Conservation (phyloP, 768 basidiomycete genomes). For the Termitomyces eurrhizus region DNA sequence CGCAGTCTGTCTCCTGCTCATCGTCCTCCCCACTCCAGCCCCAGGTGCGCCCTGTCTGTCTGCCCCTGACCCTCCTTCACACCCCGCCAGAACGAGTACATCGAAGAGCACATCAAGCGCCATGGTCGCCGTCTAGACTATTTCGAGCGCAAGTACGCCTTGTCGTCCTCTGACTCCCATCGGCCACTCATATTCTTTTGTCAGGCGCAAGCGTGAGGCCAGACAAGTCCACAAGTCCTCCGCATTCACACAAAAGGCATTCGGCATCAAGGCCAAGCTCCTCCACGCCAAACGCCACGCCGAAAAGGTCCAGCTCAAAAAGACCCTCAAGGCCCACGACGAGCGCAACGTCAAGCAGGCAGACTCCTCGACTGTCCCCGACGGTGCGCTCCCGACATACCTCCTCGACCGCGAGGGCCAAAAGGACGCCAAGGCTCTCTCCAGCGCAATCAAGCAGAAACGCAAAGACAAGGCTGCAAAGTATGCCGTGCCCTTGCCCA, state of each 20-base stretch:
- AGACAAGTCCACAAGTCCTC: constrained; percentile 76
- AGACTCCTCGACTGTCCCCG: constrained; percentile 76
- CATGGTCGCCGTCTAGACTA: constrained; percentile 96
- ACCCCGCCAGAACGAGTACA: constrained; percentile 85
- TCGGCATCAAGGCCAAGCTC: constrained; percentile 97
- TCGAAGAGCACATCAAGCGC: constrained; percentile 97
- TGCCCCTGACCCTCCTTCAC: neutral
- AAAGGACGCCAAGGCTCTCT: constrained; percentile 95
- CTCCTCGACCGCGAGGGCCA: constrained; percentile 97
- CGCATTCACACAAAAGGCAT: constrained; percentile 85
- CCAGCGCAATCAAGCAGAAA: constrained; percentile 95
- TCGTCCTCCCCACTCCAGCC: constrained; percentile 40
- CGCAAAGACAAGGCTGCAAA: constrained; percentile 99
- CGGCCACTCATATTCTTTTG: neutral
- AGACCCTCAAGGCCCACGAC: constrained; percentile 99
- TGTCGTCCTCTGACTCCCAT: neutral
- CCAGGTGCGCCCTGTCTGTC: constrained; percentile 42
- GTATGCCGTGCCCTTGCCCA: constrained; percentile 94
- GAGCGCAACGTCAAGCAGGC: constrained; percentile 97
- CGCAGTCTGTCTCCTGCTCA: constrained; percentile 1
- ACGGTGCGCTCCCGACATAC: constrained; percentile 92
- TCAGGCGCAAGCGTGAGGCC: constrained; percentile 79
- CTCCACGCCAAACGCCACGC: constrained; percentile 95
- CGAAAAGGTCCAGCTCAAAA: constrained; percentile 98
- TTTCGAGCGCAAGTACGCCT: constrained; percentile 86